phyloP scores from a whole-genome alignment of 306 rosid genomes.

The Cicer chorassanicum region DNA sequence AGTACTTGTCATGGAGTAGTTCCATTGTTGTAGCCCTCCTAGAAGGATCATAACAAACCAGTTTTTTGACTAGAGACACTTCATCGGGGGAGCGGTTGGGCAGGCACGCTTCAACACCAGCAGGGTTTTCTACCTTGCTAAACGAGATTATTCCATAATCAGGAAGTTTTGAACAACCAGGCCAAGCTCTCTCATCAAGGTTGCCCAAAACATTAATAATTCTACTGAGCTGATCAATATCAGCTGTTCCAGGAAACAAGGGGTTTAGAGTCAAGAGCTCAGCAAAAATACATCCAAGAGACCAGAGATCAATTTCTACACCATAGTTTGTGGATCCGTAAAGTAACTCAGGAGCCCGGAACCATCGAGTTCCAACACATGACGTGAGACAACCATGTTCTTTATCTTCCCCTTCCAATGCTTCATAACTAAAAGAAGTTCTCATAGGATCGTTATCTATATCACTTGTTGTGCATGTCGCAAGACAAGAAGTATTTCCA shows the following conservation, averaged over 20 bases:
- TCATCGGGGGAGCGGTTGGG: constrained; percentile 63
- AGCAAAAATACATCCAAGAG: constrained; percentile 87
- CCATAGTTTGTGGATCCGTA: constrained; percentile 80
- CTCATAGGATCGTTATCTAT: constrained; percentile 71
- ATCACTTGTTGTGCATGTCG: constrained; percentile 84
- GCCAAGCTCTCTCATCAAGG: constrained; percentile 84
- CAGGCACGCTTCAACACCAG: constrained; percentile 69
- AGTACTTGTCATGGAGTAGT: constrained; percentile 73
- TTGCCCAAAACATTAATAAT: constrained; percentile 81
- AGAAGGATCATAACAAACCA: constrained; percentile 82
- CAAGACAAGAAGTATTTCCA: constrained; percentile 82
- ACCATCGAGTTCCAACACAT: constrained; percentile 98
- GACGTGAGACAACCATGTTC: constrained; percentile 71
- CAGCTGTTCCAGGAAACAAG: constrained; percentile 84
- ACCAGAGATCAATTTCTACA: constrained; percentile 90
- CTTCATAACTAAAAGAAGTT: constrained; percentile 60
- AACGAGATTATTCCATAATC: constrained; percentile 81
- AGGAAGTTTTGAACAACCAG: constrained; percentile 78
- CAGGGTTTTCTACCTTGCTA: constrained; percentile 72
- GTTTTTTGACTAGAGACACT: constrained; percentile 63
- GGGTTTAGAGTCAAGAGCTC: constrained; percentile 83
- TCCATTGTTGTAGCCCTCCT: constrained; percentile 81
- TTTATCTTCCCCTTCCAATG: constrained; percentile 58
- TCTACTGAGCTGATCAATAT: constrained; percentile 88
- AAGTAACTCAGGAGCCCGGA: constrained; percentile 92